These are phyloP conservation scores for Capronia epimyces DNA, from an alignment of 2,329 filamentous ascomycete genomes.

Conservation along the genomic window DNA sequence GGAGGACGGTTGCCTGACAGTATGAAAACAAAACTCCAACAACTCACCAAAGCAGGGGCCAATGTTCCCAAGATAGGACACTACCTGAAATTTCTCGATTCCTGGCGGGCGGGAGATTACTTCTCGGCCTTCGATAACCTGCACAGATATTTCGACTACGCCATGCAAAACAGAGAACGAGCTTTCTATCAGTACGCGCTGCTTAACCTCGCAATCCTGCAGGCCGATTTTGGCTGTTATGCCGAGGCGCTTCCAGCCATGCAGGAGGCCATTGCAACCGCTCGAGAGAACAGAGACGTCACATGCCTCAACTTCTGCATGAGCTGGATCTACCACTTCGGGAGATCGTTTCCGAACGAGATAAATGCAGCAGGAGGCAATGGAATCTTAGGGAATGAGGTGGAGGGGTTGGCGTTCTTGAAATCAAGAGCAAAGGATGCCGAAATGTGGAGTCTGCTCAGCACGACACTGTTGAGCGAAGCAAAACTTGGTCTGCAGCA, in stretches of 20 bases:
- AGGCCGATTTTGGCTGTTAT: conserved; percentile 91
- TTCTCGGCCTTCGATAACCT: conserved; percentile 83
- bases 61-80: conserved; percentile 27
- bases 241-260: conserved; percentile 87
- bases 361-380: conserved; percentile 64
- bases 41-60: conserved; percentile 48
- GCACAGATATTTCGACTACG: conserved; percentile 95
- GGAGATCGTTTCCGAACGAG: conserved; percentile 74
- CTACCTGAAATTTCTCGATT: conserved; percentile 68
- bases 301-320: conserved; percentile 90
- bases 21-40: conserved; percentile 65
- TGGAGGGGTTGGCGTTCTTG: conserved; percentile 76
- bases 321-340: conserved; percentile 93
- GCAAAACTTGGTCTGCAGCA: conserved; percentile 71
- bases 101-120: conserved; percentile 87
- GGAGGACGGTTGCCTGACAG: conserved; percentile 72
- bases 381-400: conserved; percentile 69
- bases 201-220: conserved; percentile 85
- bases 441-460: conserved; percentile 79
- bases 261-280: conserved; percentile 91
- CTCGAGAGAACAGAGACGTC: conserved; percentile 86
- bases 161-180: conserved; percentile 76
- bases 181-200: conserved; percentile 92
- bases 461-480: conserved; percentile 77
- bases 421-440: conserved; percentile 80